These are phyloP conservation scores for Coemansia sp. DNA, from an alignment of 192 early-diverging fungal genomes.

Conservation along the genomic window DNA sequence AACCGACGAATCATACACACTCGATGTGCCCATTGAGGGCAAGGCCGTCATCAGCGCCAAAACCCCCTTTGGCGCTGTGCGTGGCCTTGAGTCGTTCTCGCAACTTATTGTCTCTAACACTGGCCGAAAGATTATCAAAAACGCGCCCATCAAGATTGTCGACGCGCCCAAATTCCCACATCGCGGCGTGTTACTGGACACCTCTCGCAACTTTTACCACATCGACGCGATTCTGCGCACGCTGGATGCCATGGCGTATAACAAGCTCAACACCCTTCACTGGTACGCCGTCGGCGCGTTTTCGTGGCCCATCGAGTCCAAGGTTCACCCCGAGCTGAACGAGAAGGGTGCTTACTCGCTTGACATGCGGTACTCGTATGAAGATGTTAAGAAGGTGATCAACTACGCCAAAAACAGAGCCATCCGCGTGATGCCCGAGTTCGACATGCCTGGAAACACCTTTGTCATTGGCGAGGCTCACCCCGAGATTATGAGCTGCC, in stretches of 20 bases:
- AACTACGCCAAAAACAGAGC: slow-evolving; percentile 73
- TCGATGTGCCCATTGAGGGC: slow-evolving; percentile 59
- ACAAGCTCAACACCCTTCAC: slow-evolving; percentile 80
- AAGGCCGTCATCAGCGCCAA: slow-evolving; percentile 61
- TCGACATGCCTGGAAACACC: slow-evolving; percentile 84
- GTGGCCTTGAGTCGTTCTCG: slow-evolving; percentile 73
- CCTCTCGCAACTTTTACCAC: slow-evolving; percentile 68
- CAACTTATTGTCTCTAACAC: slow-evolving; percentile 66
- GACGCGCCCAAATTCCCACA: slow-evolving; percentile 66
- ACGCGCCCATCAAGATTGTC: slow-evolving; percentile 61
- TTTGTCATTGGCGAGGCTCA: slow-evolving; percentile 58
- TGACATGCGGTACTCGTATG: slow-evolving; percentile 69
- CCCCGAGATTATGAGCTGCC: slow-evolving; percentile 65
- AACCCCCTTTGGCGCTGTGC: slow-evolving; percentile 70
- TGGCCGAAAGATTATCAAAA: slow-evolving; percentile 55
- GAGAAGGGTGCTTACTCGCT: slow-evolving; percentile 66
- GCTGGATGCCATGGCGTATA: slow-evolving; percentile 67
- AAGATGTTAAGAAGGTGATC: slow-evolving; percentile 71
- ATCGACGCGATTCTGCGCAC: slow-evolving; percentile 62
- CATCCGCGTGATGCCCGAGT: slow-evolving; percentile 86
- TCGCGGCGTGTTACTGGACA: slow-evolving; percentile 74
- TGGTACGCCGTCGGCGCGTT: slow-evolving; percentile 73
- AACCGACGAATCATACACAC: slow-evolving; percentile 70
- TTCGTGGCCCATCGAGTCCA: slow-evolving; percentile 72
- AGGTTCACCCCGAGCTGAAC: slow-evolving; percentile 64